Evolutionary conservation across 305 asterid genomes (phyloP).

Genomic region (Nicotiana rustica): DNA sequence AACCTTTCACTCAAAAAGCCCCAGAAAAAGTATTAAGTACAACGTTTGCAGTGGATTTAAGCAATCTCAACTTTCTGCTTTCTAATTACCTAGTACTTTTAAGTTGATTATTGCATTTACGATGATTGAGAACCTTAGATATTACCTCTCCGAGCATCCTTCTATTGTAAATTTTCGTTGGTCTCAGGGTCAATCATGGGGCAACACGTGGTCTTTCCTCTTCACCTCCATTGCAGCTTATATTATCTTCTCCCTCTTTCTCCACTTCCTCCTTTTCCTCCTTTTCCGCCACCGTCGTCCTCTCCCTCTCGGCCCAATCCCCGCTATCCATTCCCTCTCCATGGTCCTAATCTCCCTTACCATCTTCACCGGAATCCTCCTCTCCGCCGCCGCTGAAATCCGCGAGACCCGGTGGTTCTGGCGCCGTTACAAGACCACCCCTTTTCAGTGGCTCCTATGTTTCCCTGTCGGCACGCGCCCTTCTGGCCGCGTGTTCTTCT

Average conservation of each 20-base stretch:
- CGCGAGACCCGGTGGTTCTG: conserved; percentile 92
- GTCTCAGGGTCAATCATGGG: conserved; percentile 80
- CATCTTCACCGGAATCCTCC: conserved; percentile 67
- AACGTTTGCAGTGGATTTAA: background rate
- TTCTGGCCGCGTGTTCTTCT: conserved; percentile 91
- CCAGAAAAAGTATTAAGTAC: background rate
- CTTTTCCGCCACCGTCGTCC: conserved; percentile 59
- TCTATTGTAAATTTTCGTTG: conserved; percentile 81
- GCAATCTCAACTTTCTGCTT: no score
- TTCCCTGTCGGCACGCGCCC: conserved; percentile 95
- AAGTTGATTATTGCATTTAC: background rate
- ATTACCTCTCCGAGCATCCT: conserved; percentile 84
- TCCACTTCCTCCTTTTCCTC: conserved; percentile 63
- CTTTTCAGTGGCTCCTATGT: conserved; percentile 89
- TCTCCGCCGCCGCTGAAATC: conserved; percentile 89
- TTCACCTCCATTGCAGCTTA: conserved; percentile 71
- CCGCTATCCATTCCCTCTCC: conserved; percentile 80
- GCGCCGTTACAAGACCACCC: conserved; percentile 72
- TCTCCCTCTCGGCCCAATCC: conserved; percentile 75
- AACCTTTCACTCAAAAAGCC: conserved; percentile 17
- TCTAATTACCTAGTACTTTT: background rate
- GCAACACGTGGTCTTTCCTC: conserved; percentile 88
- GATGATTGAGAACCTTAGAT: conserved; percentile 48
- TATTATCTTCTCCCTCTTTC: conserved; percentile 53
- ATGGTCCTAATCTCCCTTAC: conserved; percentile 77